Evolutionary conservation across 1,139 yeast genomes (phyloP).

Genomic region (Candida frijolesensis): DNA sequence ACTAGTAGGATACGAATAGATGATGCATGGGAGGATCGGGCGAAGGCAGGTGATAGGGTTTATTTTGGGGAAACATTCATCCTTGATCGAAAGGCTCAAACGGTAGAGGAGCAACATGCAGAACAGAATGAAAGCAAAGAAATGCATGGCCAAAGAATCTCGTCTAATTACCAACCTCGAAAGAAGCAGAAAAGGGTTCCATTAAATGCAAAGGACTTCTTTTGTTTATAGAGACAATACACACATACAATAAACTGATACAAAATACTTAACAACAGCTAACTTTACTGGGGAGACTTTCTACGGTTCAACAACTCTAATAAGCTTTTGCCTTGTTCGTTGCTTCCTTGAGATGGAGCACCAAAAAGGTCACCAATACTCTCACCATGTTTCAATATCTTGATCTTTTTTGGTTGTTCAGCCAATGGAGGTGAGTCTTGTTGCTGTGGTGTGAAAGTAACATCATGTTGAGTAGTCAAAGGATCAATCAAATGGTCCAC

Average conservation of each 20-base stretch:
- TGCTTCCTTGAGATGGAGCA: slow-evolving; percentile 6
- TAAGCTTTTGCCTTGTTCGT: slow-evolving; percentile 19
- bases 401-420: slow-evolving; percentile 16
- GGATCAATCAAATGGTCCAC: slow-evolving; percentile 17
- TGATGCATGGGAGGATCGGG: slow-evolving; percentile 7
- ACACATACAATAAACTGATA: not conserved
- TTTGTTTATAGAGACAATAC: slow-evolving; percentile 15
- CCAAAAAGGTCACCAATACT: slow-evolving; percentile 19
- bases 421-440: not conserved
- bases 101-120: not conserved
- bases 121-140: slow-evolving; percentile 8
- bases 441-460: not conserved
- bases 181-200: slow-evolving; percentile 13
- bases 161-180: slow-evolving; percentile 1
- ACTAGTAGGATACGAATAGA: not conserved
- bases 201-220: slow-evolving; percentile 19
- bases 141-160: slow-evolving; percentile 9
- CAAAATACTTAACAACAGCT: not conserved
- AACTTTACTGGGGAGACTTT: slow-evolving; percentile 7
- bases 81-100: not conserved
- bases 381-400: slow-evolving; percentile 36
- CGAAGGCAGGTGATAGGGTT: not conserved
- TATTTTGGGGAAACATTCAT: slow-evolving; percentile 7
- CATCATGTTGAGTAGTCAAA: slow-evolving; percentile 4
- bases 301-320: slow-evolving; percentile 21